phyloP scores from a whole-genome alignment of 345 rosid species.

The Gossypium herbaceum region DNA sequence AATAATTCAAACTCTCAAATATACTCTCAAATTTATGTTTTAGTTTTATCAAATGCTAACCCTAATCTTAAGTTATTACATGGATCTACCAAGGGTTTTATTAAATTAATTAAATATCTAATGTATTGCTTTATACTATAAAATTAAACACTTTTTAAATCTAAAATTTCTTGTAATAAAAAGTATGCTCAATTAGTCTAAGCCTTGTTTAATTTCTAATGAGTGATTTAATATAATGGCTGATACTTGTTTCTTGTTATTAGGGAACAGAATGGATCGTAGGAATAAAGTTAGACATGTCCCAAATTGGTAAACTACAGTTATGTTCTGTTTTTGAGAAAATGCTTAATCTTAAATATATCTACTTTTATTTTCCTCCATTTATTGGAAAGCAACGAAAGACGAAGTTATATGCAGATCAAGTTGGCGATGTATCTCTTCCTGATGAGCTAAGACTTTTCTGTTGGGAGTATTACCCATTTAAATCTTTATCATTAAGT shows the following conservation, averaged over 20 bases:
- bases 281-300: constrained; percentile 27
- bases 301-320: constrained; percentile 16
- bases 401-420: background rate
- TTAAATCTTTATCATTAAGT: background rate
- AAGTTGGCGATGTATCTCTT: background rate
- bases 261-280: background rate
- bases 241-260: background rate
- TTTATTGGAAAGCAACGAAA: too few species aligned
- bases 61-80: too few species aligned
- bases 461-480: constrained; percentile 28
- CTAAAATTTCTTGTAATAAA: too few species aligned
- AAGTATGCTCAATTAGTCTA: background rate
- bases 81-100: too few species aligned
- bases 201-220: too few species aligned
- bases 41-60: too few species aligned
- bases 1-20: too few species aligned
- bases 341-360: constrained; percentile 30
- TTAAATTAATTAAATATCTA: too few species aligned
- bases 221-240: too few species aligned
- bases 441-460: constrained; percentile 27
- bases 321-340: constrained; percentile 22
- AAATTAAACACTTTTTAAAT: too few species aligned
- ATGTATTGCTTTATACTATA: too few species aligned
- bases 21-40: too few species aligned
- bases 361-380: background rate